Evolutionary conservation across 192 early-diverging fungal genomes (phyloP), one percentile per base, ranked within the genome.

Genomic region (Allomyces javanicus): DNA sequence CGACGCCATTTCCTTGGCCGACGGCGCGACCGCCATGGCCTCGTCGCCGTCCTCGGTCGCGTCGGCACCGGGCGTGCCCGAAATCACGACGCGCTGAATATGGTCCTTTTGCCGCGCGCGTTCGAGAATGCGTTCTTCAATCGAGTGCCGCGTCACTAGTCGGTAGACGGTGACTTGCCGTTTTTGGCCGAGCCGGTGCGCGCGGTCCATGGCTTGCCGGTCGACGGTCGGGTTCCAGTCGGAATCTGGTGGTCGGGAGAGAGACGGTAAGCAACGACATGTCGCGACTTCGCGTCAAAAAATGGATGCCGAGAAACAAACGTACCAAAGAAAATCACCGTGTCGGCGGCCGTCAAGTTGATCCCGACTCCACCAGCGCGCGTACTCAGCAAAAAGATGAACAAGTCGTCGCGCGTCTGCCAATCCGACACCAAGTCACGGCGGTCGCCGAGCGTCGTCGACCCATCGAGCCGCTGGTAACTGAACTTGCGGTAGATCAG

Each of bases 51-150:
- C 12, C 12, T 63, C 62, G 62, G 24, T 23, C 19, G 11, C 26
- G n/a, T 63, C 62, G 24, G 26, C 62, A 4, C 26, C 62, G 66
- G 90, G 89, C 9, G 89, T 89, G n/a, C 92, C 92, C 21, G 89
- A 86, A 67, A 94, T 92, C 45, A 94, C 92, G 1, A 94, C 90
- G 64, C 89, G 89, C 70, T 94, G 92, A 23, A 93, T 93, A 70
- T 94, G 87, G 72, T 92, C 89, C 78, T 94, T 94, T 68, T 92
- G 89, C 70, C 84, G 83, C 0, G 89, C 88, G 24, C 89, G 81
- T 71, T 83, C 77, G 61, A 89, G 70, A 45, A 91, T 89, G 23
- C 86, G 78, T 73, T 91, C 89, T 68, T 91, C 89, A 25, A 91
- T 86, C 0, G 89, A 89, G 10, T 84, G 82, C 26, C 83, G 81